A percentile compares a stretch with the other conserved stretches of the same genome.
Conservation (phyloP, 2,329 filamentous ascomycete genomes). For the Sclerotinia minor region DNA sequence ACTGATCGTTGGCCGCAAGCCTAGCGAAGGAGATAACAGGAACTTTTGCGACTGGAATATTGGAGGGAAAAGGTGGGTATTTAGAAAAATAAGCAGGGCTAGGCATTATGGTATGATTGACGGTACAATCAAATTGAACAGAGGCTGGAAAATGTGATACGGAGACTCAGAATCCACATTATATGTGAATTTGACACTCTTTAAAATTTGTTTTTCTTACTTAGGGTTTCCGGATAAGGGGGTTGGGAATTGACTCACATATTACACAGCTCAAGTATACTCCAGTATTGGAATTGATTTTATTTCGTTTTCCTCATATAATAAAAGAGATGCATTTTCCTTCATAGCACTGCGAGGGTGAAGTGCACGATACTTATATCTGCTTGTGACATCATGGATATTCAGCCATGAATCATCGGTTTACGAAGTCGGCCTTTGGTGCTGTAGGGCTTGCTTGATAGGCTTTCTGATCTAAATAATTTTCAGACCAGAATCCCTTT, state of each 20-base stretch:
- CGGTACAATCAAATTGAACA: background rate
- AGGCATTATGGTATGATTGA: background rate
- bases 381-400: background rate
- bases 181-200: background rate
- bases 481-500: background rate
- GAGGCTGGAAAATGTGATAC: background rate
- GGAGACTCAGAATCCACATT: too few relatives aligned
- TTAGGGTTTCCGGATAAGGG: background rate
- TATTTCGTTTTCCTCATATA: background rate
- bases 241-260: background rate
- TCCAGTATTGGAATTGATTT: too few relatives aligned
- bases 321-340: background rate
- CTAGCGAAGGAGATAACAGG: conserved; percentile 9
- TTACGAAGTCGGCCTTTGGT: background rate
- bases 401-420: background rate
- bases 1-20: background rate
- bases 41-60: background rate
- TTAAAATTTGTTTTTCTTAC: background rate
- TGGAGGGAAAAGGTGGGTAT: background rate
- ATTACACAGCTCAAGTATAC: background rate
- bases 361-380: background rate
- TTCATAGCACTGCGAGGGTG: background rate
- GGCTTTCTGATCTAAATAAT: background rate
- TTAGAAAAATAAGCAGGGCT: background rate
- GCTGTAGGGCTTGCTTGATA: background rate